Evolutionary conservation across 1,284 basidiomycete genomes (phyloP), one percentile per base, ranked within the genome.

Genomic region (Leccinum holopus): DNA sequence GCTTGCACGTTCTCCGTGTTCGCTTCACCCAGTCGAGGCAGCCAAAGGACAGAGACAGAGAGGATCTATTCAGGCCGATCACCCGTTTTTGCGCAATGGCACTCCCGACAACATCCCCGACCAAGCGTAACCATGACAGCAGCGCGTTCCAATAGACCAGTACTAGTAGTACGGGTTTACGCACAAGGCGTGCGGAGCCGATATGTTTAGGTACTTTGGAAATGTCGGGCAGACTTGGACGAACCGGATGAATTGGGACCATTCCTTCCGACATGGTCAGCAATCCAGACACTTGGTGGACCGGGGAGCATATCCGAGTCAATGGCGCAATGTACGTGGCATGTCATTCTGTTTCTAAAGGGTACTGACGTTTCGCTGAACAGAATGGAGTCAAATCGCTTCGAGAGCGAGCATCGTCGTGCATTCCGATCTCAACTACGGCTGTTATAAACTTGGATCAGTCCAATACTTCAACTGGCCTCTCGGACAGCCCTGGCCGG

Each of bases 391-490:
- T 64, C 76, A 83, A 57, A 76, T 84, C 5, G 84, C 85, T 1
- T 74, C 85, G 60, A 88, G 90, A 2, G 78, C 88, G 4, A 80
- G 84, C 35, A 81, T 85, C 51, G 85, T 91, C 32, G 80, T 93
- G 11, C 94, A 96, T 70, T 89, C 91, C 30, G 94, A 97, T 71
- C 75, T 81, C 63, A 81, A 82, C 56, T 92, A 97, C 73, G 94
- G 94, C 11, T 96, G 94, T 76, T 96, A 96, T 77, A 82, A 81
- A 60, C 84, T 95, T 44, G 94, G 94, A 33, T 95, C 94, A 5
- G 83, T 86, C 65, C 94, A 96, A 72, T 96, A 94, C 78, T 96
- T 87, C 81, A 91, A 95, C 75, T 91, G 95, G 84, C 89, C 90
- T 2, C 80, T 95, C 65, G 88, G 91, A 63, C 87, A 68, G 79